Evolutionary conservation across 2,329 filamentous ascomycete species (phyloP).

Genomic region (Didymella exigua): DNA sequence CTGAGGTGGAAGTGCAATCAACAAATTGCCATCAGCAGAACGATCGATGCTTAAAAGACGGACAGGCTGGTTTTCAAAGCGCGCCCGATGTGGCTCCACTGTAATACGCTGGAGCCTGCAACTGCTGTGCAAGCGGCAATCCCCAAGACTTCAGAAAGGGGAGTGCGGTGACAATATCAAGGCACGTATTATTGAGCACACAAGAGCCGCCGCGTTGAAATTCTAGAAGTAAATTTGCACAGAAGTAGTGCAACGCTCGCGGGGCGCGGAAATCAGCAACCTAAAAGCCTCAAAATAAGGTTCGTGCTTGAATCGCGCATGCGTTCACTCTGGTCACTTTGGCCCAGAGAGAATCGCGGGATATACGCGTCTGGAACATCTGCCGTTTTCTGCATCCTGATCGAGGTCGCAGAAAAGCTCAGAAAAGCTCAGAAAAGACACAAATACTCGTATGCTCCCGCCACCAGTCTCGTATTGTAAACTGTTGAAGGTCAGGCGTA

Average conservation of each 20-base stretch:
- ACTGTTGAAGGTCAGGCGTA: background rate
- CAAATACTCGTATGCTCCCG: background rate
- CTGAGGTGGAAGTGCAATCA: constrained; percentile 1
- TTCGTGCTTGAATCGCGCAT: background rate
- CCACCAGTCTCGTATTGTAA: background rate
- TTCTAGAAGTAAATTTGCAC: constrained; percentile 2
- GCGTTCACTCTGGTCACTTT: background rate
- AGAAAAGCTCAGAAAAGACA: background rate
- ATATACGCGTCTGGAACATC: background rate
- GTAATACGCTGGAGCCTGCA: background rate
- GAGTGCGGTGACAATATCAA: constrained; percentile 1
- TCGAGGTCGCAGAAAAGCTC: background rate
- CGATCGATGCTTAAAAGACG: background rate
- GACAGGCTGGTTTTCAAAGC: background rate
- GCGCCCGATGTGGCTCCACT: constrained; percentile 12
- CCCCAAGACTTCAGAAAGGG: background rate
- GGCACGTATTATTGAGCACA: constrained; percentile 6
- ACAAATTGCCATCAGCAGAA: constrained; percentile 5
- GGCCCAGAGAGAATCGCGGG: background rate
- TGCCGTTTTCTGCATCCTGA: background rate
- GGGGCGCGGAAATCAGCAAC: constrained; percentile 3
- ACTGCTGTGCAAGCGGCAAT: background rate
- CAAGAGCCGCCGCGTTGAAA: constrained; percentile 2
- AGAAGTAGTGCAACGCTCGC: constrained; percentile 5
- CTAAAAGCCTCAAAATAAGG: background rate